Conservation (phyloP, 306 rosid species). For the Quercus bicolor region DNA sequence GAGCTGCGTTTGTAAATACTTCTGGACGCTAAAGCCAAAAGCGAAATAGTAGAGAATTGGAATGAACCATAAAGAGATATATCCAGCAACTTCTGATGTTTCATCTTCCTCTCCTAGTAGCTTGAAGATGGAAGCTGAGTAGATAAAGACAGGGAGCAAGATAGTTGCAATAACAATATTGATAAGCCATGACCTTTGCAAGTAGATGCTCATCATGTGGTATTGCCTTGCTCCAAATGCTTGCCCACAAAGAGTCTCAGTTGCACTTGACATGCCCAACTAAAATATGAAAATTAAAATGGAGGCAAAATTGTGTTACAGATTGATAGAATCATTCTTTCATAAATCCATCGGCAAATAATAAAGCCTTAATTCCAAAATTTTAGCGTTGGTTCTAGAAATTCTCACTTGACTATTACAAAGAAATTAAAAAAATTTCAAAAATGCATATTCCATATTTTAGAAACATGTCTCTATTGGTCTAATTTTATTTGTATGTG, state of each 20-base stretch:
- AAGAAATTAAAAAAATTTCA: too few relatives aligned
- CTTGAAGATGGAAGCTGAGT: slow-evolving; percentile 38
- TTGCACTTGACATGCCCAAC: slow-evolving; percentile 61
- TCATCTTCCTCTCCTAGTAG: slow-evolving; percentile 41
- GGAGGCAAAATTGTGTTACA: slow-evolving; percentile 1
- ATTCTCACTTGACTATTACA: too few relatives aligned
- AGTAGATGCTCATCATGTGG: slow-evolving; percentile 55
- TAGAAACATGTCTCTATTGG: too few relatives aligned
- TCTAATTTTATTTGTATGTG: too few relatives aligned
- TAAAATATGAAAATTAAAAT: neutral
- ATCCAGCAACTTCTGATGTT: slow-evolving; percentile 38
- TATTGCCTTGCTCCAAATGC: slow-evolving; percentile 53
- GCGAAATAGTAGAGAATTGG: slow-evolving; percentile 37
- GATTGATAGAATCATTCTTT: too few relatives aligned
- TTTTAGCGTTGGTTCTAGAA: too few relatives aligned
- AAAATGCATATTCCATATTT: too few relatives aligned
- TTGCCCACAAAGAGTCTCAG: slow-evolving; percentile 58
- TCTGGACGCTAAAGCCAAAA: slow-evolving; percentile 43
- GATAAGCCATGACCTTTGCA: slow-evolving; percentile 56
- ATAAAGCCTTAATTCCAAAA: too few relatives aligned
- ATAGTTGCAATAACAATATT: slow-evolving; percentile 20
- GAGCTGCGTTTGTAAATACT: slow-evolving; percentile 53
- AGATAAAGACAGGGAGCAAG: slow-evolving; percentile 41
- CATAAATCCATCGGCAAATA: neutral
- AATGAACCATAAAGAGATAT: slow-evolving; percentile 39